Percentiles rank a stretch among this genome's conserved stretches.
phyloP scores from a whole-genome alignment of 1,139 yeast species.

The Suhomyces kunorum region DNA sequence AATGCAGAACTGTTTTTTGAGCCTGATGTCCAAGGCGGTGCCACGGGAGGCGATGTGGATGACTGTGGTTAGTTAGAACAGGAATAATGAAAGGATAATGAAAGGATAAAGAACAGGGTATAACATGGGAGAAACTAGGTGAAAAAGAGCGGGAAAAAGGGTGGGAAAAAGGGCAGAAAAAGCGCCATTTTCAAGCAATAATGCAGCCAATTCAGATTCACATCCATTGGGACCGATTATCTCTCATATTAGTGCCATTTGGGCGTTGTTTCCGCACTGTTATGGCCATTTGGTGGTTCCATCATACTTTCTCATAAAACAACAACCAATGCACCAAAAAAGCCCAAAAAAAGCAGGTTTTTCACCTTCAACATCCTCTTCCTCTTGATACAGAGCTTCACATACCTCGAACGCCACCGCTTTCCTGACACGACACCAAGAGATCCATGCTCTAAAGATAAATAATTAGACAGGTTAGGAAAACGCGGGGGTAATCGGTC shows the following conservation, averaged over 20 bases:
- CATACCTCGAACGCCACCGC: constrained; percentile 29
- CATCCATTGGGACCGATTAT: too few species aligned
- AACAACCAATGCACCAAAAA: background rate
- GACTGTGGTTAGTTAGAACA: constrained; percentile 4
- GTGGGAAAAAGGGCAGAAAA: too few species aligned
- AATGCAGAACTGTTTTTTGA: constrained; percentile 23
- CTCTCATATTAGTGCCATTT: background rate
- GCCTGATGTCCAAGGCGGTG: constrained; percentile 3
- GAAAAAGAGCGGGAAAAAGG: too few species aligned
- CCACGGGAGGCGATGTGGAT: constrained; percentile 13
- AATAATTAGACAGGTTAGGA: background rate
- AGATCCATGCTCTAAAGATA: constrained; percentile 19
- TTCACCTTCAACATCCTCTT: background rate
- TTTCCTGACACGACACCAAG: constrained; percentile 23
- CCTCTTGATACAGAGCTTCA: constrained; percentile 5
- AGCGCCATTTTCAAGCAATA: too few species aligned
- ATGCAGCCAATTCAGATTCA: too few species aligned
- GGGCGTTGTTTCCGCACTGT: too few species aligned
- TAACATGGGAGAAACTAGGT: too few species aligned
- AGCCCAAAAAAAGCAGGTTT: background rate
- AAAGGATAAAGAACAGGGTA: background rate
- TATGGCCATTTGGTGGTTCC: too few species aligned
- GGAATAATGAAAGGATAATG: background rate
- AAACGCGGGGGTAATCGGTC: background rate
- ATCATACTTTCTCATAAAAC: too few species aligned